phyloP scores from a whole-genome alignment of 1,284 basidiomycete genomes.

The Chiua sp. region DNA sequence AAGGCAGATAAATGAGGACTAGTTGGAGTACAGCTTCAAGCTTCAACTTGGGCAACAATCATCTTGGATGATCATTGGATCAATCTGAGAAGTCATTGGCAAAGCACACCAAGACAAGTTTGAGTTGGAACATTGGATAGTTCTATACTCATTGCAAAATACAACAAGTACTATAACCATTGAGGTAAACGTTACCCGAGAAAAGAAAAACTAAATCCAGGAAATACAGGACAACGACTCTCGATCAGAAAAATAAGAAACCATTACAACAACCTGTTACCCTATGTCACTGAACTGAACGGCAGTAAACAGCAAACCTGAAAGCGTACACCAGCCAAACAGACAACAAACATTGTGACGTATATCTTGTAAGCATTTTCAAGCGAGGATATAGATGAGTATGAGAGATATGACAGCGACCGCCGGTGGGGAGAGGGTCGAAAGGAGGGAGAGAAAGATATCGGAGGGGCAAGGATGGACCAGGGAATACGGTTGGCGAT shows the following conservation, averaged over 20 bases:
- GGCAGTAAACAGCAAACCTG: conserved; percentile 13
- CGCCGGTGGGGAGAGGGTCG: not conserved
- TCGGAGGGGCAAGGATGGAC: not conserved
- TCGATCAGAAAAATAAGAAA: not conserved
- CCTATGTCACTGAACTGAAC: conserved; percentile 3
- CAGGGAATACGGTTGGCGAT: not conserved
- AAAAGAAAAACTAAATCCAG: not conserved
- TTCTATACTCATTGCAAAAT: conserved; percentile 6
- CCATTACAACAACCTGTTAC: conserved; percentile 8
- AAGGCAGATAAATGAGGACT: no score
- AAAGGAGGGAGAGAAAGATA: conserved; percentile 4
- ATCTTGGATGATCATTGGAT: no score
- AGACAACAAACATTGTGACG: conserved; percentile 11
- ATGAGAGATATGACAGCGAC: not conserved
- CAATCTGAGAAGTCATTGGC: no score
- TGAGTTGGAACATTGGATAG: not conserved
- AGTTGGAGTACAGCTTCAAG: no score
- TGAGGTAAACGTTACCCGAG: conserved; percentile 8
- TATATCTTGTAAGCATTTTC: conserved; percentile 13
- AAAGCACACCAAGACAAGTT: no score
- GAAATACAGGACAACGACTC: conserved; percentile 3
- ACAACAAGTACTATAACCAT: conserved; percentile 17
- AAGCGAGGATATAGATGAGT: conserved; percentile 4
- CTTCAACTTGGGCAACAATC: no score
- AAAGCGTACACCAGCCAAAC: conserved; percentile 22